These are phyloP conservation scores for Globisporangium echinulatum DNA, from an alignment of 352 stramenopile species.

Conservation along the genomic window DNA sequence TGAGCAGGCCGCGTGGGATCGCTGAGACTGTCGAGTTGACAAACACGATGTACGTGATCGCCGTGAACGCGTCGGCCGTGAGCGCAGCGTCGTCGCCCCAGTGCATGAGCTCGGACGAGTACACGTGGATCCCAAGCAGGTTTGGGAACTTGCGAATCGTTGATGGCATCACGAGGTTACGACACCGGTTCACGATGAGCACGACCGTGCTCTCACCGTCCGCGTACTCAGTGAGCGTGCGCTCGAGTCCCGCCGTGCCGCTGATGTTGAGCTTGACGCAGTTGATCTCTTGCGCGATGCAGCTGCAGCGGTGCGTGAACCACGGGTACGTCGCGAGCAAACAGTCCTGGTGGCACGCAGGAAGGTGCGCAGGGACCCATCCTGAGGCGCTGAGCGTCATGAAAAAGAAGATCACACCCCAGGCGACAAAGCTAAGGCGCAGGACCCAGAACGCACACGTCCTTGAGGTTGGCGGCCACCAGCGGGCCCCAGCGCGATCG, in stretches of 20 bases:
- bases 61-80: conserved; percentile 2
- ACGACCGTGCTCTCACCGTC: background rate
- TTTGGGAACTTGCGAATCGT: conserved; percentile 3
- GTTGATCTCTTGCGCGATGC: conserved; percentile 8
- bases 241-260: background rate
- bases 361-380: no score
- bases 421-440: background rate
- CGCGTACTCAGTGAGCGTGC: background rate
- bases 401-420: background rate
- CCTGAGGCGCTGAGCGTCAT: background rate
- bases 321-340: background rate
- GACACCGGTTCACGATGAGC: conserved; percentile 3
- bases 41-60: conserved; percentile 8
- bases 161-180: background rate
- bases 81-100: conserved; percentile 6
- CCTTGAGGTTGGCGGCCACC: background rate
- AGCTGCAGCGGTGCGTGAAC: background rate
- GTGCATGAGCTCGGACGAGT: conserved; percentile 2
- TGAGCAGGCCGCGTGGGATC: conserved; percentile 4
- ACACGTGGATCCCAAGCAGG: conserved; percentile 2
- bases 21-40: background rate
- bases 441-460: background rate
- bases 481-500: background rate
- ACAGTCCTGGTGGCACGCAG: background rate
- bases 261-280: conserved; percentile 9